These are phyloP conservation scores for Orbilia quercus DNA, from an alignment of 2,329 filamentous ascomycete genomes.

Conservation along the genomic window DNA sequence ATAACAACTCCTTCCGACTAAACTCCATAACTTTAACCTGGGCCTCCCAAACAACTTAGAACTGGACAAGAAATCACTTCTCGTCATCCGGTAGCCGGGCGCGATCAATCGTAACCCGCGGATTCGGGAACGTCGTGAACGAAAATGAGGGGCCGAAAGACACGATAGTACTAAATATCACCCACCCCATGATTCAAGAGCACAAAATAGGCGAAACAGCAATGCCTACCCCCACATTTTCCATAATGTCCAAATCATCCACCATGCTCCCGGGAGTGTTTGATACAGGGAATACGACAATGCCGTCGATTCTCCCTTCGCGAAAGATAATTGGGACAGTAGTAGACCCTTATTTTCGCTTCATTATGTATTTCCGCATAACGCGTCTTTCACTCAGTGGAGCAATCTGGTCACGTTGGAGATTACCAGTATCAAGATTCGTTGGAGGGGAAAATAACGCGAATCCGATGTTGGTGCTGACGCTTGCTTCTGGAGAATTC, in stretches of 20 bases:
- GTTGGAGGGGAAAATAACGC: slow-evolving; percentile 7
- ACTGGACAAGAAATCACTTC: no score
- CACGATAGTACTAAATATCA: slow-evolving; percentile 18
- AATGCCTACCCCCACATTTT: background rate
- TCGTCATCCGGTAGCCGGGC: background rate
- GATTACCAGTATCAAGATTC: slow-evolving; percentile 22
- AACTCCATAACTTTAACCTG: slow-evolving; percentile 45
- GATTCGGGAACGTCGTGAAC: background rate
- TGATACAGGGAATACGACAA: background rate
- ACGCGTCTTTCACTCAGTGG: slow-evolving; percentile 4
- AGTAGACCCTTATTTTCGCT: slow-evolving; percentile 11
- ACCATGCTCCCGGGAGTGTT: slow-evolving; percentile 19
- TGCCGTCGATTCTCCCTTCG: slow-evolving; percentile 1
- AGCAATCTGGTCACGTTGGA: slow-evolving; percentile 9
- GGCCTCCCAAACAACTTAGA: background rate
- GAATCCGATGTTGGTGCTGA: background rate
- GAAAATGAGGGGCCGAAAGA: background rate
- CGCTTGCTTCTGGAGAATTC: slow-evolving; percentile 28
- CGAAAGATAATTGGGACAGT: background rate
- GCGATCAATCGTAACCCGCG: slow-evolving; percentile 25
- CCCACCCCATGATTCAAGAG: background rate
- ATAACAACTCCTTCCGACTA: background rate
- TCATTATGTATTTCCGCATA: slow-evolving; percentile 19
- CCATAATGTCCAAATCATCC: background rate
- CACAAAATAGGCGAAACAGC: background rate